Base-by-base conservation (phyloP, 805 yeast genomes). In the Yamadazyma scolyti region DNA sequence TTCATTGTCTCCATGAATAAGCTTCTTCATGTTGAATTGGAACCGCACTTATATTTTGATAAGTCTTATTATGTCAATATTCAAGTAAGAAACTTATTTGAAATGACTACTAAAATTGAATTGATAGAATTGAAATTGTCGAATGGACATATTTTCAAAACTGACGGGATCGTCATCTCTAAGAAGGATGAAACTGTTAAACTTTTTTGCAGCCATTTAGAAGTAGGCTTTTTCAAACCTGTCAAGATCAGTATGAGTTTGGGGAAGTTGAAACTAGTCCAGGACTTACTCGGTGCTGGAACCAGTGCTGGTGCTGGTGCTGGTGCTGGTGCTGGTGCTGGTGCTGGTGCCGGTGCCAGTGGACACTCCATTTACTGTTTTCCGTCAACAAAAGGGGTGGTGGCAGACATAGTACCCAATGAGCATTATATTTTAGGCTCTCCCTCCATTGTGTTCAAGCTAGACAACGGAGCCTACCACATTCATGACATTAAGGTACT, bases 61-160 rank as follows among this genome's bases (percentile, higher is more conserved):
- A n/a, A n/a, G n/a, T n/a, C n/a, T n/a, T n/a, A n/a, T n/a, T n/a
- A n/a, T n/a, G n/a, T n/a, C n/a, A n/a, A n/a, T n/a, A n/a, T n/a
- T n/a, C n/a, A 42, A 1, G 23, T 73, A 6, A 34, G 37, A 3
- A 68, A 68, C 33, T 39, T 44, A 0, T 61, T 50, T 28, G 54
- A 46, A 3, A 43, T 51, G 14, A 35, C 40, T 6, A 36, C 59
- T 26, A 24, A 44, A 5, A 44, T 58, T 27, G 47, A 43, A 14
- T 31, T 41, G 3, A 30, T 65, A 0, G 36, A 26, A 2, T 30
- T 64, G 4, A 40, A 37, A 4, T 31, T 67, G 16, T 25, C 33
- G 2, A 43, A 45, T 19, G 37, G 37, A 9, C 43, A 42, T 9
- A 11, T 25, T 8, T 38, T 31, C 12, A 23, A 13, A 10, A 15